Evolutionary conservation across 2,329 filamentous ascomycete species (phyloP).

Genomic region (Niveomyces coronatus): DNA sequence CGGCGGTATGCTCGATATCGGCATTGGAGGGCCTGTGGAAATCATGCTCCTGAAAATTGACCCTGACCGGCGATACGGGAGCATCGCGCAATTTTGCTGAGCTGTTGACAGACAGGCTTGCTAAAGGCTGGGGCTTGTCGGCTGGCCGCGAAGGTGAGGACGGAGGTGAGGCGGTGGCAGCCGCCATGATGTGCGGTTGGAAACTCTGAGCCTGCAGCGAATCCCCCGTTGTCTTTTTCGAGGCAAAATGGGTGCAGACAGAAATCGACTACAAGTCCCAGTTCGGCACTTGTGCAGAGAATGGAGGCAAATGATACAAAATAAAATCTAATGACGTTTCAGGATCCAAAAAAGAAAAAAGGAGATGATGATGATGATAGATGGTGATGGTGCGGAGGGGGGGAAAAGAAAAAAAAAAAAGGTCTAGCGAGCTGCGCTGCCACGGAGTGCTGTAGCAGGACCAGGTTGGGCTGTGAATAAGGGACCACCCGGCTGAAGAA

Average conservation of each 20-base stretch:
- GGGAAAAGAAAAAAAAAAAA: conserved; percentile 2
- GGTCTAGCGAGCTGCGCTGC: conserved; percentile 3
- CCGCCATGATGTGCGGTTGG: conserved; percentile 8
- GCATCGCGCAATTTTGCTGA: conserved; percentile 38
- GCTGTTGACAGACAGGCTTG: conserved; percentile 16
- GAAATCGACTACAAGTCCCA: no score
- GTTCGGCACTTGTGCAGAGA: no score
- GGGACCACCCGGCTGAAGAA: no score
- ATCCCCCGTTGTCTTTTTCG: conserved; percentile 5
- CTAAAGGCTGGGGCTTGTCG: conserved; percentile 29
- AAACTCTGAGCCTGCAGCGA: conserved; percentile 10
- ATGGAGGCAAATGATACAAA: background rate
- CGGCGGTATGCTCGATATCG: conserved; percentile 35
- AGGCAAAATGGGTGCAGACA: background rate
- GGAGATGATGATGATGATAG: conserved; percentile 6
- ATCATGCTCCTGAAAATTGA: conserved; percentile 43
- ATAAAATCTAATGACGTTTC: conserved; percentile 5
- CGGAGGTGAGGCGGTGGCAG: conserved; percentile 22
- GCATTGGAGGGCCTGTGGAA: conserved; percentile 43
- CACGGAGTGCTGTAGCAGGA: conserved; percentile 1
- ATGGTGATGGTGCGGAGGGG: background rate
- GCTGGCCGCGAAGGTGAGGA: conserved; percentile 18
- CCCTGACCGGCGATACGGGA: conserved; percentile 45
- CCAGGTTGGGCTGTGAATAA: conserved; percentile 6
- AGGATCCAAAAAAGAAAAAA: conserved; percentile 4